Conservation (phyloP, 306 rosid species). For the Sicyos edulis region DNA sequence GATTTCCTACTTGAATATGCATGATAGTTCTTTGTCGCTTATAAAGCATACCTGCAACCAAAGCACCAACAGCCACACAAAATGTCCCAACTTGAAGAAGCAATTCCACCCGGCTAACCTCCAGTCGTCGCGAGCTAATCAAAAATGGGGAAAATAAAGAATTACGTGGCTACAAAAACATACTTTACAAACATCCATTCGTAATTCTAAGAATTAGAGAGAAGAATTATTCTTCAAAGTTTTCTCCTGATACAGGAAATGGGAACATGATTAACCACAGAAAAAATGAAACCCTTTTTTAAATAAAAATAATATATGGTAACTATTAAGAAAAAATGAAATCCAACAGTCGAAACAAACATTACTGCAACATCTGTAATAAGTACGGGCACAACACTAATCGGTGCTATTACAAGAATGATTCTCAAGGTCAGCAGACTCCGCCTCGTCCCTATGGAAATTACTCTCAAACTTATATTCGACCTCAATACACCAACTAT, state of each 20-base stretch:
- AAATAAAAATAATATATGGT: background rate
- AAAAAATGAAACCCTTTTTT: background rate
- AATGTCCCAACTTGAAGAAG: constrained; percentile 99
- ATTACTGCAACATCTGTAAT: too few species aligned
- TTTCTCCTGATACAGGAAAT: background rate
- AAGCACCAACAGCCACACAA: constrained; percentile 85
- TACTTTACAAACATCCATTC: background rate
- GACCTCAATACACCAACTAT: too few species aligned
- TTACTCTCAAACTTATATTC: too few species aligned
- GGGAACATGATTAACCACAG: background rate
- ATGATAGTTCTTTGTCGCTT: background rate
- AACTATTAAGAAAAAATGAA: too few species aligned
- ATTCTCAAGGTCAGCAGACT: too few species aligned
- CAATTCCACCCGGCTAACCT: constrained; percentile 94
- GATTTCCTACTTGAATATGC: background rate
- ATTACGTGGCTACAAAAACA: background rate
- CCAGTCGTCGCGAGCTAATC: constrained; percentile 88
- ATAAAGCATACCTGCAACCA: constrained; percentile 62
- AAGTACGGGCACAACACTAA: too few species aligned
- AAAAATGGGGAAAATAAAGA: constrained; percentile 18
- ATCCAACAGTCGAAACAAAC: too few species aligned
- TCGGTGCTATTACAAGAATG: too few species aligned
- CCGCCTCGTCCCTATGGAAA: too few species aligned
- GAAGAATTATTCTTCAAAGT: background rate
- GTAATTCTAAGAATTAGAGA: background rate